Percentiles rank a stretch among this genome's conserved stretches.
phyloP scores from a whole-genome alignment of 305 asterid genomes.

The Fraxinus dipetala region DNA sequence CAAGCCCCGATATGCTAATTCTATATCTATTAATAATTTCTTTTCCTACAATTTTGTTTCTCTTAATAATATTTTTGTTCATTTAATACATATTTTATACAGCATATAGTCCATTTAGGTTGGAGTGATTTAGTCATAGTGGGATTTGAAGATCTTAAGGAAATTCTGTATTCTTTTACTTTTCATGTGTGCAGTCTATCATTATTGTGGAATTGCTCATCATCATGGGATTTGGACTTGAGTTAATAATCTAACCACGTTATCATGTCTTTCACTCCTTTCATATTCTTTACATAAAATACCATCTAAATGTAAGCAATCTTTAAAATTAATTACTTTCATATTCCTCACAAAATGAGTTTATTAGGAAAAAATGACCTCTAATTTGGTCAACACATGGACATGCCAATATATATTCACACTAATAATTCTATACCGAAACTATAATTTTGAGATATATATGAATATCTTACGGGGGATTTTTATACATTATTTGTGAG shows the following conservation, averaged over 20 bases:
- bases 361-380: neutral
- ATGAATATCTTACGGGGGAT: neutral
- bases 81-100: too few relatives aligned
- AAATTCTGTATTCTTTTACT: neutral
- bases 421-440: neutral
- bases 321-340: neutral
- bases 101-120: neutral
- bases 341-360: neutral
- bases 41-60: neutral
- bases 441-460: neutral
- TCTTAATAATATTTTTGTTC: too few relatives aligned
- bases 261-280: neutral
- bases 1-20: neutral
- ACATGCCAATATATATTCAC: neutral
- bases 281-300: neutral
- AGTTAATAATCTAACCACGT: neutral
- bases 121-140: neutral
- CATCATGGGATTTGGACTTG: neutral
- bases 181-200: neutral
- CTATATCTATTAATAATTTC: neutral
- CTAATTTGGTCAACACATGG: neutral
- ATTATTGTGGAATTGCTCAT: neutral
- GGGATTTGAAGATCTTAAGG: neutral
- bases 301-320: neutral
- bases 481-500: neutral